phyloP scores from a whole-genome alignment of 2,329 filamentous ascomycete genomes.

The Trichoderma sp. region DNA sequence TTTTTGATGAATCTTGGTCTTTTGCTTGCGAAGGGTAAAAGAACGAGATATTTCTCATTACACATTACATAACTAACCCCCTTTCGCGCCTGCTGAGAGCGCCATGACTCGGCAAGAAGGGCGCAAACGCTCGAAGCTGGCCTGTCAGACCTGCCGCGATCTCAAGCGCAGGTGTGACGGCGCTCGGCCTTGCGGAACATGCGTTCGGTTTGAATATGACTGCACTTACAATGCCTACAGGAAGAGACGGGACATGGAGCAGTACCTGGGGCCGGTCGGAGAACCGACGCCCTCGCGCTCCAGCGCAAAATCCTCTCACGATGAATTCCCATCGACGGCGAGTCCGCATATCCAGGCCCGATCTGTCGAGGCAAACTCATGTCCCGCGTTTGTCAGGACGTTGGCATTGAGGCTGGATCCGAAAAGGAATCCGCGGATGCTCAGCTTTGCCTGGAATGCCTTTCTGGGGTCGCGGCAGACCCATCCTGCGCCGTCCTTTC shows the following conservation, averaged over 20 bases:
- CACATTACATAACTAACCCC: not conserved
- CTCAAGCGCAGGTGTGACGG: slow-evolving; percentile 11
- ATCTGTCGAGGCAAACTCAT: slow-evolving; percentile 14
- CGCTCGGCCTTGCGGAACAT: slow-evolving; percentile 13
- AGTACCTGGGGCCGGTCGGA: not conserved
- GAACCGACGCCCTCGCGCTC: not conserved
- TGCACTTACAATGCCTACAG: not conserved
- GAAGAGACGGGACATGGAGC: slow-evolving; percentile 1
- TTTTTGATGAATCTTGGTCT: not conserved
- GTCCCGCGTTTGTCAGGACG: slow-evolving; percentile 4
- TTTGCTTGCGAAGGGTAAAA: not conserved
- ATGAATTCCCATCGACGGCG: not conserved
- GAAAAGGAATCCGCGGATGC: slow-evolving; percentile 7
- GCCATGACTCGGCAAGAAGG: slow-evolving; percentile 5
- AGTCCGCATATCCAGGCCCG: not conserved
- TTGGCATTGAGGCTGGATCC: slow-evolving; percentile 2
- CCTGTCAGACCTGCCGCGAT: slow-evolving; percentile 14
- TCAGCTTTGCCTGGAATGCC: slow-evolving; percentile 15
- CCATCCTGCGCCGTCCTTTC: not conserved
- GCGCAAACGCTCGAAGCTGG: slow-evolving; percentile 10
- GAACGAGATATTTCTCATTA: not conserved
- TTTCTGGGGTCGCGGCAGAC: slow-evolving; percentile 7
- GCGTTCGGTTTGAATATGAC: slow-evolving; percentile 13
- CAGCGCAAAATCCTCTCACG: not conserved
- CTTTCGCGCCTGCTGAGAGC: not conserved